These are phyloP conservation scores for Fallopia convolvulus DNA, from an alignment of 148 eudicot genomes.

Conservation along the genomic window DNA sequence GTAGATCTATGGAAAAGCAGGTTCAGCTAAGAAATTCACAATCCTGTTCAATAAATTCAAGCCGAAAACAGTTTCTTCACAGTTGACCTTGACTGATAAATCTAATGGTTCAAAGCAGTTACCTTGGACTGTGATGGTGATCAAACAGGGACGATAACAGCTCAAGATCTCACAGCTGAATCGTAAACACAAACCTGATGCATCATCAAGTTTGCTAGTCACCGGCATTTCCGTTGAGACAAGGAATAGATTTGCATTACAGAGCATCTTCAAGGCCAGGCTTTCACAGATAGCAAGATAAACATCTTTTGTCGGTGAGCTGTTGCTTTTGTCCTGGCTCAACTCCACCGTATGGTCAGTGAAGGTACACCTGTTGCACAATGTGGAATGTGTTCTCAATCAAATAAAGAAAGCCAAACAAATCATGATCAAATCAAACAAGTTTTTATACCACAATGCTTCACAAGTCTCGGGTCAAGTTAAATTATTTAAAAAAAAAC, in stretches of 20 bases:
- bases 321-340: slow-evolving; percentile 35
- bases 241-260: slow-evolving; percentile 72
- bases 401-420: not conserved
- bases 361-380: slow-evolving; percentile 65
- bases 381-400: not conserved
- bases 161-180: slow-evolving; percentile 88
- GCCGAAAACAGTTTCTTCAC: slow-evolving; percentile 99
- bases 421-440: not conserved
- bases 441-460: no score
- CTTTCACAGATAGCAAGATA: slow-evolving; percentile 70
- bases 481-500: no score
- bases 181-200: slow-evolving; percentile 69
- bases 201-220: slow-evolving; percentile 58
- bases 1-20: slow-evolving; percentile 13
- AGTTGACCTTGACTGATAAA: slow-evolving; percentile 75
- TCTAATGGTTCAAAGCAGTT: slow-evolving; percentile 70
- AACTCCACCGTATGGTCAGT: slow-evolving; percentile 56
- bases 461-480: no score
- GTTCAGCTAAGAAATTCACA: slow-evolving; percentile 68
- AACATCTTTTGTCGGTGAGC: slow-evolving; percentile 41
- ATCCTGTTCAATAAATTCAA: slow-evolving; percentile 78
- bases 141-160: slow-evolving; percentile 71
- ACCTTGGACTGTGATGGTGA: slow-evolving; percentile 71
- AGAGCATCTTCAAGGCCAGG: slow-evolving; percentile 77
- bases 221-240: slow-evolving; percentile 82